phyloP scores from a whole-genome alignment of 805 yeast species.

The Aciculoconidium aculeatum region DNA sequence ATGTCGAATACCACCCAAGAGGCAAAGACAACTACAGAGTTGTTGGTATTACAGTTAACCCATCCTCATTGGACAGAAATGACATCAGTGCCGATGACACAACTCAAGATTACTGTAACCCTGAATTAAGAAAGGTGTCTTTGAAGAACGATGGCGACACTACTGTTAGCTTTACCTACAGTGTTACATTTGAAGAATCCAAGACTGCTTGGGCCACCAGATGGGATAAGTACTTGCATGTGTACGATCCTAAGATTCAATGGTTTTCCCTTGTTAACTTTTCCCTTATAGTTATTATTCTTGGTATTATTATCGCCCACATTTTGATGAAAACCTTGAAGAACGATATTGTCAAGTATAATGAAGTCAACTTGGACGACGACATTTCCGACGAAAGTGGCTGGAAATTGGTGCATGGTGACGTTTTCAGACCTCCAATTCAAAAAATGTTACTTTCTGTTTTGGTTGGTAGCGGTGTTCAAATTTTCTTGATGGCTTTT shows the following conservation, averaged over 20 bases:
- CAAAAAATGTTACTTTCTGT: constrained; percentile 68
- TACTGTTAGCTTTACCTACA: constrained; percentile 74
- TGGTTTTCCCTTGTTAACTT: constrained; percentile 93
- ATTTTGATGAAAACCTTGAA: constrained; percentile 73
- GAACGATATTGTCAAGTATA: constrained; percentile 82
- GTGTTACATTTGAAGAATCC: constrained; percentile 66
- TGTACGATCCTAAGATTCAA: constrained; percentile 87
- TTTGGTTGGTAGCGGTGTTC: constrained; percentile 83
- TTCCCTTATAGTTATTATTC: constrained; percentile 68
- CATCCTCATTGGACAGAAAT: constrained; percentile 47
- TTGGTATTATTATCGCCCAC: constrained; percentile 74
- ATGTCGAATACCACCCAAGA: constrained; percentile 77
- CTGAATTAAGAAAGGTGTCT: constrained; percentile 28
- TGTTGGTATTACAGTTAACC: constrained; percentile 81
- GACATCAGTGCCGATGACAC: constrained; percentile 17
- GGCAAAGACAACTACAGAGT: constrained; percentile 67
- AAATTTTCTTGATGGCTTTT: constrained; percentile 69
- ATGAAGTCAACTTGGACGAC: constrained; percentile 81
- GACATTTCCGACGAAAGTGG: constrained; percentile 91
- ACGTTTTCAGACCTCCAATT: constrained; percentile 82
- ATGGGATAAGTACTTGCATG: constrained; percentile 95
- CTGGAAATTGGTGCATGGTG: constrained; percentile 95
- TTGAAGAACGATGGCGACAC: constrained; percentile 48
- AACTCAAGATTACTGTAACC: constrained; percentile 24
- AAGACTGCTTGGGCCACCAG: constrained; percentile 92